Evolutionary conservation across 257 asterid genomes (phyloP), one percentile per base, ranked within the genome.

Genomic region (Hygrophila difformis): DNA sequence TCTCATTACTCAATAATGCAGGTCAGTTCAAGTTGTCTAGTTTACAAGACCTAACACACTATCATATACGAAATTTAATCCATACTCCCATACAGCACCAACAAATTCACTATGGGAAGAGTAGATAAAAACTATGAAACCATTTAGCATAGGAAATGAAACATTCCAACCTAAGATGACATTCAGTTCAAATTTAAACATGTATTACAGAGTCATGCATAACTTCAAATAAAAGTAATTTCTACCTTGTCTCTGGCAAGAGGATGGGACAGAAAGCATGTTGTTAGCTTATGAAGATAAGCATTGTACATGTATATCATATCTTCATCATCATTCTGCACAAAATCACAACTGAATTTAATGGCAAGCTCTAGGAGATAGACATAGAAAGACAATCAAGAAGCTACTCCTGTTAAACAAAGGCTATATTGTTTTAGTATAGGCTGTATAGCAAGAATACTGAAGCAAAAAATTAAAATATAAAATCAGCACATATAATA

Each of bases 251-350:
- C 98, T 64, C 77, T 70, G 46, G 82, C 93, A 59, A 86, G 83
- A 6, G 92, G 89, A 67, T 77, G 80, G 39, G 98, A 82, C 56
- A 91, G 81, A 65, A 91, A 82, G 78, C 88, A 82, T 1, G 93
- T 72, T 62, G 82, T 73, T 69, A 69, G 68, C 75, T 91, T 91
- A 77, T 91, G 96, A 53, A 82, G 84, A 70, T 91, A 91, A 12
- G 93, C 95, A 67, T 78, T 76, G 72, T 80, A 91, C 82, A 86
- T 76, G 58, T 78, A 91, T 63, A 80, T 47, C 76, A 91, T 74
- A 64, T 86, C 98, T 66, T 82, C 98, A 18, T 82, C 96, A 34
- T 91, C 95, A 47, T 82, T 82, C 96, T 89, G 94, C 74, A 61
- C 16, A 50, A 67, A 51, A 69, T 39, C 20, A 69, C 12, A 61